These are phyloP conservation scores for Petunia secreta DNA, from an alignment of 257 asterid species.

Conservation along the genomic window DNA sequence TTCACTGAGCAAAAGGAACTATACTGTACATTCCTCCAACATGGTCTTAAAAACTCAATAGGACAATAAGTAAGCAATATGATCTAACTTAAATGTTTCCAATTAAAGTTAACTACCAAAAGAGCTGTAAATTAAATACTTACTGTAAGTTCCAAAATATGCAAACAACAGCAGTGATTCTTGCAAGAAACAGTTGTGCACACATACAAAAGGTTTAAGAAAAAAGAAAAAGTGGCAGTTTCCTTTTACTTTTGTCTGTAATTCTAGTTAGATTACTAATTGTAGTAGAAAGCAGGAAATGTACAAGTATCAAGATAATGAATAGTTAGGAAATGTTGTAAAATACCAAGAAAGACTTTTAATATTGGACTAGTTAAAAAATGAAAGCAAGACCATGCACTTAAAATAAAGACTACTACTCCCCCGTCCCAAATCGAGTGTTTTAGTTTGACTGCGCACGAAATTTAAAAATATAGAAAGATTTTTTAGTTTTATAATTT, in stretches of 20 bases:
- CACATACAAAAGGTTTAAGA: not conserved
- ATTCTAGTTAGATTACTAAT: not conserved
- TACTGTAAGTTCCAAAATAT: not conserved
- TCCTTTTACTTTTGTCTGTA: not conserved
- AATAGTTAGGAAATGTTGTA: not conserved
- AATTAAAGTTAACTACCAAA: not conserved
- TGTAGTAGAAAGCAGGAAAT: not conserved
- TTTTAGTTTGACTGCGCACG: too few species aligned
- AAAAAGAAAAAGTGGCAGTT: slow-evolving; percentile 9
- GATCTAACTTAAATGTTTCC: not conserved
- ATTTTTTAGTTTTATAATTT: too few species aligned
- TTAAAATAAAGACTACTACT: not conserved
- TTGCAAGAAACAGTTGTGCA: slow-evolving; percentile 28
- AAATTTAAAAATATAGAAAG: too few species aligned
- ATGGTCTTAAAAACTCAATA: too few species aligned
- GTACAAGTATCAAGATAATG: not conserved
- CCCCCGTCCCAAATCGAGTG: too few species aligned
- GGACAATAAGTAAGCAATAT: not conserved
- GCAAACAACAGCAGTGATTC: slow-evolving; percentile 29
- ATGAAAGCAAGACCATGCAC: not conserved
- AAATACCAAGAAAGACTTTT: not conserved
- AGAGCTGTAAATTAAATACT: too few species aligned
- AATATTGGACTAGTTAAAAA: not conserved
- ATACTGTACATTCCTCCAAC: too few species aligned
- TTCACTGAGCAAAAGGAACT: not conserved